A percentile compares a stretch with the other conserved stretches of the same genome.
Evolutionary conservation across 148 eudicot genomes (phyloP).

Genomic region (Oxyria digyna): DNA sequence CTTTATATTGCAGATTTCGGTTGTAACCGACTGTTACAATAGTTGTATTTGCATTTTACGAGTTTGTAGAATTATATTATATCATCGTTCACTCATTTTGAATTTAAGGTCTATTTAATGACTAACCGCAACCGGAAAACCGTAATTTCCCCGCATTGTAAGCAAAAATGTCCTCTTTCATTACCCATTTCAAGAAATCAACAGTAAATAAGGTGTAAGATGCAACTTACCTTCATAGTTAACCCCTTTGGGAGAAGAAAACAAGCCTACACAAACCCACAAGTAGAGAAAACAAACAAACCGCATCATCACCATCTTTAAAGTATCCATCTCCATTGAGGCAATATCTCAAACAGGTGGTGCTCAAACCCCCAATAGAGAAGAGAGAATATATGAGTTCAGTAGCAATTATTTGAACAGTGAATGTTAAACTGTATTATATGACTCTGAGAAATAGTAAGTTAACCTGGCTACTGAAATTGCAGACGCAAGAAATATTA

Average conservation of each 20-base stretch:
- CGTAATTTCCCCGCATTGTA: conserved; percentile 65
- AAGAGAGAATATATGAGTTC: conserved; percentile 5
- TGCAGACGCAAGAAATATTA: conserved; percentile 21
- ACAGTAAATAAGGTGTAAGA: not conserved
- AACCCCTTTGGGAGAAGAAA: conserved; percentile 76
- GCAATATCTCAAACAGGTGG: conserved; percentile 16
- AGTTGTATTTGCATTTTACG: too few relatives aligned
- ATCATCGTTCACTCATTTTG: too few relatives aligned
- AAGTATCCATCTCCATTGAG: conserved; percentile 22
- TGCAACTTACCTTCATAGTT: conserved; percentile 64
- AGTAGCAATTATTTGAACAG: conserved; percentile 9
- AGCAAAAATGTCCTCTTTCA: not conserved
- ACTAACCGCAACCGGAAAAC: conserved; percentile 55
- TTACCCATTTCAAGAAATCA: not conserved
- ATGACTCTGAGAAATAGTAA: conserved; percentile 17
- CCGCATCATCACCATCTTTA: conserved; percentile 10
- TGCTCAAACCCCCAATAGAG: conserved; percentile 6
- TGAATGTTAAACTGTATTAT: conserved; percentile 14
- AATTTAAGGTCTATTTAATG: too few relatives aligned
- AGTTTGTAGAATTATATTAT: too few relatives aligned
- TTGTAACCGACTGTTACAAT: too few relatives aligned
- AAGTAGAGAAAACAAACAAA: conserved; percentile 26
- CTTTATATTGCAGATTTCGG: too few relatives aligned
- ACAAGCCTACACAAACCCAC: conserved; percentile 32
- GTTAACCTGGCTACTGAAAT: conserved; percentile 48